Percentiles rank a stretch among this genome's conserved stretches.
Conservation (phyloP, 2,329 filamentous ascomycete genomes). For the Talaromyces amestolkiae region DNA sequence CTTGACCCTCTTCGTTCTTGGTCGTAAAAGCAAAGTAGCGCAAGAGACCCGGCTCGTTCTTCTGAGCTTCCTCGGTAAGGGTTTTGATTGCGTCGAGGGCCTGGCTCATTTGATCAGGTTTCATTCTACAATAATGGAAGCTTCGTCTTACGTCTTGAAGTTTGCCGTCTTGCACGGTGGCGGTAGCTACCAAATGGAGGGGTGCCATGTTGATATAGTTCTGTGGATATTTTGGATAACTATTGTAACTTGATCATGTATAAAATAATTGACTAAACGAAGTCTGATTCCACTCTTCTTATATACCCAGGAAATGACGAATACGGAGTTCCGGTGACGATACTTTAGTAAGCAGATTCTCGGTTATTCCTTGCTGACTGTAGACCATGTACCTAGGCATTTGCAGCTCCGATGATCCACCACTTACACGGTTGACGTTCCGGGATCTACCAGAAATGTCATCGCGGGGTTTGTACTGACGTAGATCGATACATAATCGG, state of each 20-base stretch:
- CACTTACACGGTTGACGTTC: not conserved
- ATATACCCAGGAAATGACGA: not conserved
- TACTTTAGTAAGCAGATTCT: not conserved
- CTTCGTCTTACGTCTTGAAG: not conserved
- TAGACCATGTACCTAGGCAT: not conserved
- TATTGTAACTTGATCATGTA: not conserved
- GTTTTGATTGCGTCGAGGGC: not conserved
- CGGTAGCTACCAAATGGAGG: slow-evolving; percentile 1
- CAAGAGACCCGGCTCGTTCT: slow-evolving; percentile 6
- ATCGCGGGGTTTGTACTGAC: not conserved
- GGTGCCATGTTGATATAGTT: not conserved
- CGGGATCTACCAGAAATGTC: not conserved
- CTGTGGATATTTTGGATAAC: not conserved
- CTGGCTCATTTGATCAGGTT: not conserved
- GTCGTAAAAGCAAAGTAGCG: slow-evolving; percentile 10
- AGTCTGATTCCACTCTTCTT: too few relatives aligned
- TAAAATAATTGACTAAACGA: too few relatives aligned
- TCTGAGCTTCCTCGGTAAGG: not conserved
- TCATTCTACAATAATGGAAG: not conserved
- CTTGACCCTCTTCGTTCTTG: slow-evolving; percentile 14
- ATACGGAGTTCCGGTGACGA: not conserved
- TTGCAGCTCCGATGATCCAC: not conserved
- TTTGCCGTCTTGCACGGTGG: slow-evolving; percentile 12
- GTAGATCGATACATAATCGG: not conserved
- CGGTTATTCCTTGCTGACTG: not conserved